Evolutionary conservation across 495 filamentous ascomycete genomes (phyloP), one percentile per base, ranked within the genome.

Genomic region (Penicillium desertorum): DNA sequence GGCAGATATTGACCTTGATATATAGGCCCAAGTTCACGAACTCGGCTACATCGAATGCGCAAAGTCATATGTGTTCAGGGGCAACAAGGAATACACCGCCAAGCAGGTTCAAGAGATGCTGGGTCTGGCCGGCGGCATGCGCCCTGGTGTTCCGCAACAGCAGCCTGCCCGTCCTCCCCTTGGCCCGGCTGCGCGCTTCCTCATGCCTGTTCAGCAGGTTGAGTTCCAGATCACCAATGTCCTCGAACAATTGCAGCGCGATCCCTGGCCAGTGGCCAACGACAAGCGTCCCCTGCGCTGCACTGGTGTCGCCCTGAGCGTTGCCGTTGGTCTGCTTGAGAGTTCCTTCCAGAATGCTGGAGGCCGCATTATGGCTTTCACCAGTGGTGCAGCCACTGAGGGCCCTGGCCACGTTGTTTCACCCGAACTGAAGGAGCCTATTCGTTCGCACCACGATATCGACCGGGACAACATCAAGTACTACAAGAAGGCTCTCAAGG

Each of bases 61-160:
- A 58, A 99, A 99, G 76, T 96, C 95, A n/a, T 99, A 97, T 66
- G 95, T 99, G 19, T 99, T 99, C 81, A 84, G 95, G 25, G 95
- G 95, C 45, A 96, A 85, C 81, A 99, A 98, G 78, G 95, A 99
- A 63, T 99, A 99, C 72, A 80, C 84, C 22, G 88, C 92, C 51
- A 98, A 98, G 73, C 91, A 98, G 69, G 92, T 99, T 14, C 94
- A 98, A 70, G 95, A 99, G 69, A 99, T 99, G 95, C 85, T 99
- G 20, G 95, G 92, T 20, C 81, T 86, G 27, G 76, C 83, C 16
- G 76, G 86, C 16, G 85, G 84, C 36, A 59, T 90, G 46, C 85
- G 95, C 54, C 92, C 91, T 2, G 88, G 86, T 53, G 84, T 91
- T 42, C 61, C 56, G 32, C 64, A 60, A 37, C 83, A 84, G 57